Evolutionary conservation across 2,329 filamentous ascomycete genomes (phyloP).

Genomic region (Graphilbum fragrans): DNA sequence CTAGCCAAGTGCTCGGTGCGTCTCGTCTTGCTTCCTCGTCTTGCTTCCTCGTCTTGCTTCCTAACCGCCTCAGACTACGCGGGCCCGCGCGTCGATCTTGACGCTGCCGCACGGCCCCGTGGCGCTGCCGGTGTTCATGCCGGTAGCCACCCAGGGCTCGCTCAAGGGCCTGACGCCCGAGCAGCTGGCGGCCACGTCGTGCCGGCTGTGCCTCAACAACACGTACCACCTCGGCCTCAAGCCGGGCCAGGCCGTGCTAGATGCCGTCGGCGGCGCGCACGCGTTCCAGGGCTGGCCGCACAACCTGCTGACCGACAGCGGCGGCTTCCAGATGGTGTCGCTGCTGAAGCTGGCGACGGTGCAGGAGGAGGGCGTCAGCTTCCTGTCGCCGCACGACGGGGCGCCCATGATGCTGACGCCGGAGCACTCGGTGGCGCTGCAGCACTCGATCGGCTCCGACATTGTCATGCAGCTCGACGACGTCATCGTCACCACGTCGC

Average conservation of each 20-base stretch:
- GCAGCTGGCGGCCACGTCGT: conserved; percentile 81
- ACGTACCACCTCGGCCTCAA: conserved; percentile 95
- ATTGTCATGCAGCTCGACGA: conserved; percentile 99
- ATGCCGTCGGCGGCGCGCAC: conserved; percentile 83
- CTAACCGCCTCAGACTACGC: conserved; percentile 57
- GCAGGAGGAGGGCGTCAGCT: conserved; percentile 90
- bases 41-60: not conserved
- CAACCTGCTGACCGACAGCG: conserved; percentile 81
- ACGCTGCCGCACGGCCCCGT: conserved; percentile 87
- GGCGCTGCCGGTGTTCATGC: conserved; percentile 92
- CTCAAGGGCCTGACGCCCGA: conserved; percentile 89
- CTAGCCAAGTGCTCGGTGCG: conserved; percentile 14
- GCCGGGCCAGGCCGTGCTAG: conserved; percentile 80
- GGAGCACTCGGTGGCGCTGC: conserved; percentile 89
- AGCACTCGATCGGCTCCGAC: conserved; percentile 95
- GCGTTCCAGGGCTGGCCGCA: conserved; percentile 90
- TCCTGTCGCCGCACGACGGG: conserved; percentile 77
- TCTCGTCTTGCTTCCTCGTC: not conserved
- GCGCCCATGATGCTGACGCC: conserved; percentile 83
- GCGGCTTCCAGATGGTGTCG: conserved; percentile 95
- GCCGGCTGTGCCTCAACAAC: conserved; percentile 89
- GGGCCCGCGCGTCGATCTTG: conserved; percentile 79
- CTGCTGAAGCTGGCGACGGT: conserved; percentile 85
- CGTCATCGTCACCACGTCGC: conserved; percentile 90
- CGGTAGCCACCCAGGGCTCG: conserved; percentile 91